Evolutionary conservation across 129 eudicot species (phyloP), one percentile per base, ranked within the genome.

Genomic region (Flaveria bidentis): DNA sequence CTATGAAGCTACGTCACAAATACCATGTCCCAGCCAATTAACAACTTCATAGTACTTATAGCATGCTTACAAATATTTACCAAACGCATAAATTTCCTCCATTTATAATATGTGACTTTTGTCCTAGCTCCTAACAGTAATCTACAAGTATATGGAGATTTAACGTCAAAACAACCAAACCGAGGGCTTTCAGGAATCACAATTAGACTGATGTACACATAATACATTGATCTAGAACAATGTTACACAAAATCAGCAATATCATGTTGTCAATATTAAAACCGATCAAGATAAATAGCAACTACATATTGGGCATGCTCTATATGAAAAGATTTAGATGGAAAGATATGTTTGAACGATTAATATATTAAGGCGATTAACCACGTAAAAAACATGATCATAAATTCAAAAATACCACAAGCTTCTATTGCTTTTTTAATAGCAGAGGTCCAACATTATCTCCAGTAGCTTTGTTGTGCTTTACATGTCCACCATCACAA

Each of bases 401-500:
- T 58, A 9, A 26, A 2, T 69, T 68, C 58, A 56, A 56, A 57
- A 44, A 30, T 44, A 58, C 72, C 80, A 61, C 62, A 67, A 81
- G 28, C 64, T 44, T 67, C 68, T 82, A 85, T 82, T 88, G 77
- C 79, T 91, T 93, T 84, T 93, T 93, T 51, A 93, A 76, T 30
- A 93, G 84, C 71, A 93, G 83, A 79, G 98, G 98, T 26, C 98
- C 98, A 53, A 93, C 98, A 57, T 94, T 94, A 84, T 94, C 98
- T 45, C 96, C 98, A 1, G 96, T 89, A 41, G 91, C 98, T 83
- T 94, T 94, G 79, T 91, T 94, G 89, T 94, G 98, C 89, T 94
- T 94, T 79, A 87, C 88, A 86, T 94, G 98, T 42, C 85, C 74
- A 52, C 97, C 98, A 78, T 94, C 98, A 71, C 98, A 94, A 57